A percentile compares a stretch with the other conserved stretches of the same genome.
phyloP scores from a whole-genome alignment of 129 eudicot genomes.

The Glebionis coronaria region DNA sequence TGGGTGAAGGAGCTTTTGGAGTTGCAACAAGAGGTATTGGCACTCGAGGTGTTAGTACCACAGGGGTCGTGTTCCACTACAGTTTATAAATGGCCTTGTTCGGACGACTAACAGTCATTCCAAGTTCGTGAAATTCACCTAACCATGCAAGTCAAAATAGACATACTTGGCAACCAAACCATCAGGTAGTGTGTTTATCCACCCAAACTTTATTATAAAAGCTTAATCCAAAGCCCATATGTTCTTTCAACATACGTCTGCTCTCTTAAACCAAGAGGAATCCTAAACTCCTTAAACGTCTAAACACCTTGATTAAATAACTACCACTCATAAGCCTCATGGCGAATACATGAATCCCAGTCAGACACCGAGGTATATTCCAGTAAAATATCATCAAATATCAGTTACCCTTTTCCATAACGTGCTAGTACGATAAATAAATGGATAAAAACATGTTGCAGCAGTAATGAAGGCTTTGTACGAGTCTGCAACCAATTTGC shows the following conservation, averaged over 20 bases:
- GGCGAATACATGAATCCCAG: slow-evolving; percentile 60
- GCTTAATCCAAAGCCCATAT: slow-evolving; percentile 47
- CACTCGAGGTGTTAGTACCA: slow-evolving; percentile 22
- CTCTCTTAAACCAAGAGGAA: slow-evolving; percentile 57
- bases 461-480: too few relatives aligned
- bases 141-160: slow-evolving; percentile 52
- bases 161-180: slow-evolving; percentile 54
- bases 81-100: slow-evolving; percentile 77
- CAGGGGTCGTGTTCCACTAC: slow-evolving; percentile 43
- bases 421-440: too few relatives aligned
- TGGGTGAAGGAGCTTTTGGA: slow-evolving; percentile 22
- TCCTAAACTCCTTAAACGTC: slow-evolving; percentile 26
- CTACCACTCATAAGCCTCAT: slow-evolving; percentile 81
- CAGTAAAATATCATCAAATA: too few relatives aligned
- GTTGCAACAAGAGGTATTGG: slow-evolving; percentile 31
- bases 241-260: slow-evolving; percentile 57
- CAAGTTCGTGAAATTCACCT: slow-evolving; percentile 49
- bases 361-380: slow-evolving; percentile 52
- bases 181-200: slow-evolving; percentile 36
- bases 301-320: slow-evolving; percentile 48
- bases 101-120: slow-evolving; percentile 38
- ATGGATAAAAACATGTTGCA: too few relatives aligned
- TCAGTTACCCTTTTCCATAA: too few relatives aligned
- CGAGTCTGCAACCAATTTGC: too few relatives aligned
- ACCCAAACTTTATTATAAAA: slow-evolving; percentile 45